These are phyloP conservation scores for Populus deltoides DNA, from an alignment of 345 rosid species.

Conservation along the genomic window DNA sequence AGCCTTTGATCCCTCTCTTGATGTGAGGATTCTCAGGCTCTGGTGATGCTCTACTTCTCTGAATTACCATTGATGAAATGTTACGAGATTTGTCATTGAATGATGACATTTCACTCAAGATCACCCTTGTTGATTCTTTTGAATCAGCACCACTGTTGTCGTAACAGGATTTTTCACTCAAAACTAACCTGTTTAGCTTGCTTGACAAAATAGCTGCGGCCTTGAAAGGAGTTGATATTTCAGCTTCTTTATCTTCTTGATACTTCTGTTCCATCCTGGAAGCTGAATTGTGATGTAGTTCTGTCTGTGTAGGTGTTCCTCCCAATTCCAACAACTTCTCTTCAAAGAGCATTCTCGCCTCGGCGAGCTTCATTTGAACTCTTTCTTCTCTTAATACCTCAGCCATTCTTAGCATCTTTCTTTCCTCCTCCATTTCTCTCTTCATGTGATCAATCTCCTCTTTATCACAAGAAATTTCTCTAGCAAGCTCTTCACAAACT, in stretches of 20 bases:
- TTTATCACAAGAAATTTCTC: conserved; percentile 45
- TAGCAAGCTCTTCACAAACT: conserved; percentile 57
- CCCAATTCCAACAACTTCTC: conserved; percentile 61
- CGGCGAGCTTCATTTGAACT: conserved; percentile 85
- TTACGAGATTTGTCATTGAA: conserved; percentile 15
- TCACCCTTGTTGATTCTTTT: conserved; percentile 18
- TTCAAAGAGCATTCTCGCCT: conserved; percentile 66
- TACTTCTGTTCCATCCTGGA: conserved; percentile 14
- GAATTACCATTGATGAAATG: conserved; percentile 22
- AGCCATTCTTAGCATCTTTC: conserved; percentile 70
- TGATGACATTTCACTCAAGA: conserved; percentile 14
- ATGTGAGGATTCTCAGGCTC: conserved; percentile 82
- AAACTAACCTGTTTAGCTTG: conserved; percentile 27
- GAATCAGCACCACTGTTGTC: conserved; percentile 12
- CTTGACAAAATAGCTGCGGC: conserved; percentile 26
- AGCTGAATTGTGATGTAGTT: conserved; percentile 3
- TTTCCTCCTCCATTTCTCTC: conserved; percentile 69
- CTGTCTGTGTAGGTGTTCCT: conserved; percentile 21
- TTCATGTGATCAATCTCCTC: conserved; percentile 53
- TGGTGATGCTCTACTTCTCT: conserved; percentile 35
- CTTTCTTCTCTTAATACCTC: conserved; percentile 81
- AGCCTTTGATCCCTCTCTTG: conserved; percentile 82
- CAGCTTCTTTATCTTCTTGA: conserved; percentile 24
- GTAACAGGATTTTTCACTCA: conserved; percentile 21
- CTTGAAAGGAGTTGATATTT: conserved; percentile 22